Percentiles rank a stretch among this genome's conserved stretches.
phyloP scores from a whole-genome alignment of 345 rosid species.

The Salix dunnii region DNA sequence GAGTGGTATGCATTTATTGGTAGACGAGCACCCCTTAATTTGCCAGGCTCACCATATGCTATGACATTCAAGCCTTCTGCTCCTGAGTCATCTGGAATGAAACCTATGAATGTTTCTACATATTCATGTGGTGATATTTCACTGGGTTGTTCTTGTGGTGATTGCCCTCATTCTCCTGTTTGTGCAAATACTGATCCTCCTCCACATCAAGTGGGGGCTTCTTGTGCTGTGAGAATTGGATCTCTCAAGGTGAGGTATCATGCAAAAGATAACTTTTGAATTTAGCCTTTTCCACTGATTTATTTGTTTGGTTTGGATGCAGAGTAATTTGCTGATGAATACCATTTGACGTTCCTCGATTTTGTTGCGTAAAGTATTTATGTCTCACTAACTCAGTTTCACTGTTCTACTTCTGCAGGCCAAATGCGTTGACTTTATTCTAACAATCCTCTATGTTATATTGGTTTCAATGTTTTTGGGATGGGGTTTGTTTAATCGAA shows the following conservation, averaged over 20 bases:
- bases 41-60: conserved; percentile 89
- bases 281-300: neutral
- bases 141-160: conserved; percentile 97
- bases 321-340: neutral
- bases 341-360: neutral
- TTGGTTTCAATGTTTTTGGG: conserved; percentile 74
- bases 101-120: conserved; percentile 79
- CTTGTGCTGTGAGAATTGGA: conserved; percentile 76
- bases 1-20: conserved; percentile 95
- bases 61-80: conserved; percentile 57
- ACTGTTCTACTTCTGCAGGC: conserved; percentile 52
- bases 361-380: neutral
- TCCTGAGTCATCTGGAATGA: conserved; percentile 71
- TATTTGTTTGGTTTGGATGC: neutral
- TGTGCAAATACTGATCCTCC: conserved; percentile 62
- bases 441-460: conserved; percentile 65
- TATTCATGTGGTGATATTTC: conserved; percentile 79
- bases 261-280: neutral
- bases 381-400: conserved; percentile 20
- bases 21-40: conserved; percentile 44
- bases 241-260: conserved; percentile 54
- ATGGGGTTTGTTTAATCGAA: conserved; percentile 65
- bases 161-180: conserved; percentile 72
- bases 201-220: conserved; percentile 38
- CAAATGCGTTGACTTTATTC: conserved; percentile 67